Conservation (phyloP, 2,329 filamentous ascomycete genomes). For the Diaporthe sp. region DNA sequence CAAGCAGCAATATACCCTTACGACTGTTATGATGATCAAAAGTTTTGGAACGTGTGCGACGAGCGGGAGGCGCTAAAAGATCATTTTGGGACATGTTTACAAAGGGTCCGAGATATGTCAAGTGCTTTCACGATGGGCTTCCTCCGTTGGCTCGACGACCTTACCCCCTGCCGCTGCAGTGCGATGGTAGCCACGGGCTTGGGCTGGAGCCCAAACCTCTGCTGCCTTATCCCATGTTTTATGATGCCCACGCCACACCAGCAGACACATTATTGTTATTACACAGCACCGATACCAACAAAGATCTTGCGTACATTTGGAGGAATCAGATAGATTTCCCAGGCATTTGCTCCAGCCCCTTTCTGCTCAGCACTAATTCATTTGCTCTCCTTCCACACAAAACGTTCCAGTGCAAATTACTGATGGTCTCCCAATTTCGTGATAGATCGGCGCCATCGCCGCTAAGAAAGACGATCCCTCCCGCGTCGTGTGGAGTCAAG, state of each 20-base stretch:
- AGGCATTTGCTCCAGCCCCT: conserved; percentile 44
- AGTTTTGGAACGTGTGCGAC: conserved; percentile 11
- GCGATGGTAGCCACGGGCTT: conserved; percentile 34
- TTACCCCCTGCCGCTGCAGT: conserved; percentile 27
- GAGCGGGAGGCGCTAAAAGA: conserved; percentile 30
- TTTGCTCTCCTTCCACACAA: conserved; percentile 16
- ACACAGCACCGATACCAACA: conserved; percentile 16
- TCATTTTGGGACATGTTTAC: conserved; percentile 10
- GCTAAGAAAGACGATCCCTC: conserved; percentile 38
- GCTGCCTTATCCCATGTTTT: neutral
- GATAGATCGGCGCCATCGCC: conserved; percentile 44
- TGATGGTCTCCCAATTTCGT: conserved; percentile 43
- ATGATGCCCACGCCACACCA: conserved; percentile 16
- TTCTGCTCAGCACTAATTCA: conserved; percentile 42
- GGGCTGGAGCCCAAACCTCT: neutral
- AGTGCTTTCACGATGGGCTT: conserved; percentile 37
- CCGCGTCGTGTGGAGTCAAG: conserved; percentile 19
- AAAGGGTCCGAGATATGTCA: conserved; percentile 13
- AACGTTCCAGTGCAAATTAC: conserved; percentile 40
- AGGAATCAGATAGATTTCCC: conserved; percentile 38
- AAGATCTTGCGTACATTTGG: conserved; percentile 30
- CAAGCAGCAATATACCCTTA: conserved; percentile 18
- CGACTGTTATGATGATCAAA: conserved; percentile 38
- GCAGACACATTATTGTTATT: conserved; percentile 13
- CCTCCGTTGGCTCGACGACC: conserved; percentile 38